These are phyloP conservation scores for Annulohypoxylon maeteangense DNA, from an alignment of 495 filamentous ascomycete genomes.

Conservation along the genomic window DNA sequence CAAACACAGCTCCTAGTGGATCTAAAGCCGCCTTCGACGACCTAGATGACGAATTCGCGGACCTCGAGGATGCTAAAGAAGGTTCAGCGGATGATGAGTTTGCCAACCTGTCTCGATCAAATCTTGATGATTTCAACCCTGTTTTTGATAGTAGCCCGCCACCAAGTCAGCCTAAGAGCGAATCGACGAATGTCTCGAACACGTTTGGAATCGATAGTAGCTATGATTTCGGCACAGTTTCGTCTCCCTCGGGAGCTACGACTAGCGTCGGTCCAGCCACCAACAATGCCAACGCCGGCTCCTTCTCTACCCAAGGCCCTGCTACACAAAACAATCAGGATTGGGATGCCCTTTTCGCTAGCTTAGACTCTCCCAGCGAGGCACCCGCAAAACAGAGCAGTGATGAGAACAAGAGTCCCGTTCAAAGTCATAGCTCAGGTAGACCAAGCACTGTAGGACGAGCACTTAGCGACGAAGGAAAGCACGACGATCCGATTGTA, in stretches of 20 bases:
- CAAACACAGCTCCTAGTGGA: conserved; percentile 45
- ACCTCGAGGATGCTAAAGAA: conserved; percentile 88
- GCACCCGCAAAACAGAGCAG: conserved; percentile 43
- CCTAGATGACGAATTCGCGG: conserved; percentile 92
- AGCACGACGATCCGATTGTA: conserved; percentile 90
- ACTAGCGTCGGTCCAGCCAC: conserved; percentile 64
- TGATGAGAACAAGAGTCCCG: conserved; percentile 44
- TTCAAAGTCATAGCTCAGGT: conserved; percentile 52
- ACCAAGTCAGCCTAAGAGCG: conserved; percentile 63
- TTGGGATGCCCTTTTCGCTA: conserved; percentile 95
- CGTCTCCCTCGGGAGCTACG: conserved; percentile 56
- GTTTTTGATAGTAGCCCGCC: conserved; percentile 69
- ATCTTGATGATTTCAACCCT: conserved; percentile 73
- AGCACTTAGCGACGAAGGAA: conserved; percentile 76
- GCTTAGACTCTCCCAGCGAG: conserved; percentile 69
- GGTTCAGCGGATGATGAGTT: conserved; percentile 92
- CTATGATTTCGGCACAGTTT: conserved; percentile 60
- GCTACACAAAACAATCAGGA: conserved; percentile 70
- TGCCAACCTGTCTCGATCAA: conserved; percentile 67
- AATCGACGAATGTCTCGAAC: conserved; percentile 51
- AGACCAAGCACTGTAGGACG: conserved; percentile 61
- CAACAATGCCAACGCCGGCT: conserved; percentile 47
- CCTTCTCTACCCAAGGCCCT: conserved; percentile 47
- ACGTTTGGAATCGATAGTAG: conserved; percentile 59
- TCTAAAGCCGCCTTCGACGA: conserved; percentile 68